Percentiles rank a stretch among this genome's conserved stretches.
These are phyloP conservation scores for Fusarium secorum DNA, from an alignment of 2,329 filamentous ascomycete species.

Conservation along the genomic window DNA sequence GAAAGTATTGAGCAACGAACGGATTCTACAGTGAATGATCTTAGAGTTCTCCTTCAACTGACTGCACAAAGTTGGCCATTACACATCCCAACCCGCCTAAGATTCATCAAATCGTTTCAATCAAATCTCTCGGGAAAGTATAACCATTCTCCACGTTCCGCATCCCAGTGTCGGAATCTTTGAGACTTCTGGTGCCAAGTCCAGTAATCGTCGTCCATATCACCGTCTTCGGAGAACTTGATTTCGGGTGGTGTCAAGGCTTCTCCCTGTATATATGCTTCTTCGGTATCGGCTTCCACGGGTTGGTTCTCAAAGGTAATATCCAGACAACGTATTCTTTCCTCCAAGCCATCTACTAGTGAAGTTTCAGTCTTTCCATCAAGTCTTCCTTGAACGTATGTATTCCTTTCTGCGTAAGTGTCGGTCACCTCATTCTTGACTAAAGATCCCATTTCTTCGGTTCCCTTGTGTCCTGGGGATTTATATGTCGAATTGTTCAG, in stretches of 20 bases:
- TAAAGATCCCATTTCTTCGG: neutral
- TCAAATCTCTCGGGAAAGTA: constrained; percentile 40
- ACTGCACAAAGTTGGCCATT: neutral
- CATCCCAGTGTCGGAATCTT: constrained; percentile 38
- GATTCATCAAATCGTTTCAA: constrained; percentile 7
- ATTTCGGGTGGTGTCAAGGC: constrained; percentile 30
- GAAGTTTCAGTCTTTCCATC: neutral
- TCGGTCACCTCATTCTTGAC: neutral
- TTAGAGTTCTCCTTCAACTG: neutral
- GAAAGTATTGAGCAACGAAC: neutral
- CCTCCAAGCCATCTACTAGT: constrained; percentile 2
- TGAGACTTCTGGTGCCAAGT: constrained; percentile 26
- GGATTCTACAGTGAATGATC: neutral
- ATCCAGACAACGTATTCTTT: constrained; percentile 2
- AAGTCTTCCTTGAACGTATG: constrained; percentile 13
- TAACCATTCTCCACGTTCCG: constrained; percentile 31
- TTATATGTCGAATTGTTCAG: neutral
- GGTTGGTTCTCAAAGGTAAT: neutral
- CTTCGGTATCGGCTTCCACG: neutral
- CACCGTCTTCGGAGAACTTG: constrained; percentile 28
- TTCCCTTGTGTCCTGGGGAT: neutral
- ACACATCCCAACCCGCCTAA: neutral
- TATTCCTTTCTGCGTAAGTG: neutral
- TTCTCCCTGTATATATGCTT: constrained; percentile 30
- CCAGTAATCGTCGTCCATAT: constrained; percentile 36